Conservation (phyloP, 768 basidiomycete genomes). For the Lentinula edodes region DNA sequence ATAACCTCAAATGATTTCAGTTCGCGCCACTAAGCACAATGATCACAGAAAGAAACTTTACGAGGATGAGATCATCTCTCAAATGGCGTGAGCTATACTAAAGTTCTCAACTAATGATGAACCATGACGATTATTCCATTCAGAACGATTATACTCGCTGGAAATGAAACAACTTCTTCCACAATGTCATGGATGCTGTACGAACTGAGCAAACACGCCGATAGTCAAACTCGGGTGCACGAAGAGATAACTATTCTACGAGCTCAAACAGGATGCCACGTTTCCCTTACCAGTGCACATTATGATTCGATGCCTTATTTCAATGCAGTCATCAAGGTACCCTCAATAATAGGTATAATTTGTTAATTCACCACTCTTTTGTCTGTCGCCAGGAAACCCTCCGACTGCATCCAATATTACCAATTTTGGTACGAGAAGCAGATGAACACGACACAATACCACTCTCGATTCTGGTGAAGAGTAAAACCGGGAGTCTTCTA, state of each 20-base stretch:
- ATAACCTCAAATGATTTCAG: conserved; percentile 18
- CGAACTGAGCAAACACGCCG: conserved; percentile 52
- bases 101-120: background rate
- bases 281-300: conserved; percentile 15
- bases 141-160: conserved; percentile 41
- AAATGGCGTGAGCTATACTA: conserved; percentile 26
- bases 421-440: conserved; percentile 25
- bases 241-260: conserved; percentile 38
- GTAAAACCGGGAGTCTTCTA: conserved; percentile 25
- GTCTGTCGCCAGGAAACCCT: conserved; percentile 19
- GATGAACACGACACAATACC: conserved; percentile 36
- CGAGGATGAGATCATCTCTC: conserved; percentile 43
- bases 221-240: conserved; percentile 58
- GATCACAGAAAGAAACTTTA: conserved; percentile 34
- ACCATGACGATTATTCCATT: background rate
- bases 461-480: conserved; percentile 29
- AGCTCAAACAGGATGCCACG: conserved; percentile 10
- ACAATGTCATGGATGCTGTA: conserved; percentile 56
- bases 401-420: conserved; percentile 26
- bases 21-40: conserved; percentile 50
- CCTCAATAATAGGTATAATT: background rate
- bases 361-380: background rate
- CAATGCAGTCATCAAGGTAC: conserved; percentile 17
- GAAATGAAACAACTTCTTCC: conserved; percentile 59
- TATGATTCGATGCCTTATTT: conserved; percentile 28